These are phyloP conservation scores for Colletotrichum sp. DNA, from an alignment of 2,329 filamentous ascomycete genomes.

Conservation along the genomic window DNA sequence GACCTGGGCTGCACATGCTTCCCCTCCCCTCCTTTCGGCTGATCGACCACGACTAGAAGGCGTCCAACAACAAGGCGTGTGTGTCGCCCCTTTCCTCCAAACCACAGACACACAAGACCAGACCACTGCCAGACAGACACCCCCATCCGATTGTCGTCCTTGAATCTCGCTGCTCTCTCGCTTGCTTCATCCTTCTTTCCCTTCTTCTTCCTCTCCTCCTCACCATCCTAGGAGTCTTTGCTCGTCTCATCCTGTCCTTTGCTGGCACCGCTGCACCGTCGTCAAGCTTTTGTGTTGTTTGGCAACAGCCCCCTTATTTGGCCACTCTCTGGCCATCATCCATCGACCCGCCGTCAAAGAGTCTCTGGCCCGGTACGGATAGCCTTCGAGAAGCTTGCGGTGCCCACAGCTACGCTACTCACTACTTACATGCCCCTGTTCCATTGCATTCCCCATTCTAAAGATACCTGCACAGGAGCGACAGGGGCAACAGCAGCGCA, in stretches of 20 bases:
- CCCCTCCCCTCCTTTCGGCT: constrained; percentile 11
- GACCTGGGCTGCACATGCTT: neutral
- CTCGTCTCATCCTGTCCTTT: neutral
- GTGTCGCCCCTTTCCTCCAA: constrained; percentile 13
- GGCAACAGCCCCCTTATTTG: neutral
- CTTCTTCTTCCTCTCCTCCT: neutral
- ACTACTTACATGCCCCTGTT: constrained; percentile 7
- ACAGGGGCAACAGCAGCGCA: neutral
- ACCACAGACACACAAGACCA: neutral
- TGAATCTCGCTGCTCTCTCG: constrained; percentile 7
- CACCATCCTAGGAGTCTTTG: neutral
- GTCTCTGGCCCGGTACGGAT: neutral
- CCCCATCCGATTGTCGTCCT: constrained; percentile 3
- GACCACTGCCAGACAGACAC: neutral
- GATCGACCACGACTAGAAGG: constrained; percentile 13
- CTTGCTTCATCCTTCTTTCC: neutral
- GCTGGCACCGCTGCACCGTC: neutral
- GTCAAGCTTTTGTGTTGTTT: neutral
- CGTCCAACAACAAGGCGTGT: constrained; percentile 2
- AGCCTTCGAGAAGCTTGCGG: neutral
- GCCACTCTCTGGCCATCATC: neutral
- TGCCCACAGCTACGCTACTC: neutral
- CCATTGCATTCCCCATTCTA: neutral
- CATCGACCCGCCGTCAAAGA: neutral
- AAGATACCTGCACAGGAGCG: neutral